Conservation (phyloP, 1,139 yeast species). For the Petasospora fabianii region DNA sequence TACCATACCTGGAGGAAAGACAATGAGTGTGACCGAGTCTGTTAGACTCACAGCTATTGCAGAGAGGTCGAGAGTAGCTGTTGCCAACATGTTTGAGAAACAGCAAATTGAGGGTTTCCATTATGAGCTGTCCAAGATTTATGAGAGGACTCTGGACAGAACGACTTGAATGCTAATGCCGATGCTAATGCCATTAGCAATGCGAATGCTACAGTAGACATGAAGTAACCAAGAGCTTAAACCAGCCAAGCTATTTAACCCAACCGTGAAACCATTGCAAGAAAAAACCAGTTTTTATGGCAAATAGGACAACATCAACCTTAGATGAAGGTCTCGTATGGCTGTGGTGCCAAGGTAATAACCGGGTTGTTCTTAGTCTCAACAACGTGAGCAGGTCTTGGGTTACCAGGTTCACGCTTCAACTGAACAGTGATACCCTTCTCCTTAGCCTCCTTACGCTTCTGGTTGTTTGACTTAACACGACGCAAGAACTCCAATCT, state of each 20-base stretch:
- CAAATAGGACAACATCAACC: too few relatives aligned
- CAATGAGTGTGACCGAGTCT: constrained; percentile 17
- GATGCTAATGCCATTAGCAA: neutral
- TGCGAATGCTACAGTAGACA: neutral
- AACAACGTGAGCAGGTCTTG: constrained; percentile 86
- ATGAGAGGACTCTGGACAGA: constrained; percentile 21
- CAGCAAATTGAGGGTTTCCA: constrained; percentile 18
- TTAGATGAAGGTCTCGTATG: constrained; percentile 98
- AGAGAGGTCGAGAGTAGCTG: constrained; percentile 17
- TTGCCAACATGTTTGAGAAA: constrained; percentile 16
- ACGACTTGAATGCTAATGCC: constrained; percentile 9
- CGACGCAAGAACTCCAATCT: constrained; percentile 97
- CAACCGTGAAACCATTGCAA: too few relatives aligned
- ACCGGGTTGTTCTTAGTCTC: constrained; percentile 73
- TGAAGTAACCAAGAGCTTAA: too few relatives aligned
- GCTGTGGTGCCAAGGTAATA: constrained; percentile 95
- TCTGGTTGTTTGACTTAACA: constrained; percentile 91
- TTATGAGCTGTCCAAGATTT: constrained; percentile 20
- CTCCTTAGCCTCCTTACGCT: constrained; percentile 88
- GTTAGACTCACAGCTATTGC: constrained; percentile 25
- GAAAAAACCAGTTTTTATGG: too few relatives aligned
- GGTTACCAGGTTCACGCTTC: constrained; percentile 97
- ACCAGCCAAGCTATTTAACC: too few relatives aligned
- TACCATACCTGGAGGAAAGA: constrained; percentile 16
- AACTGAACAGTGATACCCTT: constrained; percentile 84